Percentiles rank a stretch among this genome's conserved stretches.
Evolutionary conservation across 2,329 filamentous ascomycete species (phyloP).

Genomic region (Alternaria arborescens): DNA sequence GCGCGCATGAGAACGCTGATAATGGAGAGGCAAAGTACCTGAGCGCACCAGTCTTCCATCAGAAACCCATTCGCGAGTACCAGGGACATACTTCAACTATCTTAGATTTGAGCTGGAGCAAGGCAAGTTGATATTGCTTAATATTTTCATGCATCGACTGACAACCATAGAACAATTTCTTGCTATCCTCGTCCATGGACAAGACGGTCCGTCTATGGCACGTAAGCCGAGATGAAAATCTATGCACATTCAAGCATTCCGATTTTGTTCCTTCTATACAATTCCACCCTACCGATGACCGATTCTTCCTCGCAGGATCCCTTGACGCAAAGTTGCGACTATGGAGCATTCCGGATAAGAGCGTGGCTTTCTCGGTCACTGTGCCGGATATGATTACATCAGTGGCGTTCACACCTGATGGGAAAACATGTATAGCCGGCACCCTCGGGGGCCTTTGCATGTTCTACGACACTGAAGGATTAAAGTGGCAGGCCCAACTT

Average conservation of each 20-base stretch:
- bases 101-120: slow-evolving; percentile 95
- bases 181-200: slow-evolving; percentile 96
- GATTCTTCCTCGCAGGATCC: slow-evolving; percentile 94
- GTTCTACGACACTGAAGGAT: slow-evolving; percentile 91
- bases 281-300: slow-evolving; percentile 93
- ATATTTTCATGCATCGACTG: not conserved
- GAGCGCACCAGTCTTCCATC: slow-evolving; percentile 88
- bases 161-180: slow-evolving; percentile 77
- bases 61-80: slow-evolving; percentile 80
- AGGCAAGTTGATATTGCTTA: slow-evolving; percentile 56
- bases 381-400: slow-evolving; percentile 90
- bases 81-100: slow-evolving; percentile 85
- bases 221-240: slow-evolving; percentile 80
- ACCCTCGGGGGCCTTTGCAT: slow-evolving; percentile 84
- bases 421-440: slow-evolving; percentile 87
- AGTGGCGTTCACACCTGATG: slow-evolving; percentile 91
- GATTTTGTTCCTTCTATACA: slow-evolving; percentile 95
- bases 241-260: slow-evolving; percentile 93
- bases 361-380: slow-evolving; percentile 81
- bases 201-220: slow-evolving; percentile 97
- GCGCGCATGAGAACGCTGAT: slow-evolving; percentile 75
- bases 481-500: slow-evolving; percentile 84
- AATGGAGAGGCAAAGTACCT: slow-evolving; percentile 69
- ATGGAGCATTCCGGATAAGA: slow-evolving; percentile 97
- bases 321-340: slow-evolving; percentile 86